Evolutionary conservation across 31 red algal genomes (phyloP).

Genomic region (Porphyra umbilicalis): DNA sequence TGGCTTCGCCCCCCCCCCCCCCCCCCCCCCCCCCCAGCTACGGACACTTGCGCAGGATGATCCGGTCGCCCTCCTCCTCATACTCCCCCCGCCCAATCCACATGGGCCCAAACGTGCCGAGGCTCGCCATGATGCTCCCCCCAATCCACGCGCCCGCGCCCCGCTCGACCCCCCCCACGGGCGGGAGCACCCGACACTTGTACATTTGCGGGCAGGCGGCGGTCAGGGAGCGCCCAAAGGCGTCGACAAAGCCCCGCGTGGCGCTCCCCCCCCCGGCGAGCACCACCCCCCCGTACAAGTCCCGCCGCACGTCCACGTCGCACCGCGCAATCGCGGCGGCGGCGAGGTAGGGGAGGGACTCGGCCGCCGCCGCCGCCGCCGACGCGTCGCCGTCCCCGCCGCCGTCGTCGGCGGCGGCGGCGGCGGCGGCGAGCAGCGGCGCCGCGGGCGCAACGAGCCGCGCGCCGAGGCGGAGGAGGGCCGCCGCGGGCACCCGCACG

Average conservation of each 20-base stretch:
- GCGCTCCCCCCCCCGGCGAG: constrained; percentile 60
- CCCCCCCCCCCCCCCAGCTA: constrained; percentile 7
- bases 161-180: constrained; percentile 35
- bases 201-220: constrained; percentile 42
- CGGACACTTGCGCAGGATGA: constrained; percentile 43
- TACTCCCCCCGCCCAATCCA: constrained; percentile 75
- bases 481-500: not conserved
- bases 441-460: not conserved
- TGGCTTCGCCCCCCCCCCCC: not conserved
- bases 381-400: not conserved
- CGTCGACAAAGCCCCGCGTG: constrained; percentile 57
- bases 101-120: constrained; percentile 81
- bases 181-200: constrained; percentile 48
- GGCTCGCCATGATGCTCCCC: constrained; percentile 60
- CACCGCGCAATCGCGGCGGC: constrained; percentile 37
- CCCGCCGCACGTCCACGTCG: constrained; percentile 84
- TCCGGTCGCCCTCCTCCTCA: constrained; percentile 56
- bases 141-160: constrained; percentile 67
- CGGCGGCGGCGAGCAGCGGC: not conserved
- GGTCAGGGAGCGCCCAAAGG: constrained; percentile 52
- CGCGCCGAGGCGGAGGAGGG: not conserved
- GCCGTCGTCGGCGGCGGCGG: not conserved
- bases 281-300: constrained; percentile 58
- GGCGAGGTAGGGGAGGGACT: constrained; percentile 30
- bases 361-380: not conserved